A percentile compares a stretch with the other conserved stretches of the same genome.
Evolutionary conservation across 768 basidiomycete genomes (phyloP).

Genomic region (Russula emetica): DNA sequence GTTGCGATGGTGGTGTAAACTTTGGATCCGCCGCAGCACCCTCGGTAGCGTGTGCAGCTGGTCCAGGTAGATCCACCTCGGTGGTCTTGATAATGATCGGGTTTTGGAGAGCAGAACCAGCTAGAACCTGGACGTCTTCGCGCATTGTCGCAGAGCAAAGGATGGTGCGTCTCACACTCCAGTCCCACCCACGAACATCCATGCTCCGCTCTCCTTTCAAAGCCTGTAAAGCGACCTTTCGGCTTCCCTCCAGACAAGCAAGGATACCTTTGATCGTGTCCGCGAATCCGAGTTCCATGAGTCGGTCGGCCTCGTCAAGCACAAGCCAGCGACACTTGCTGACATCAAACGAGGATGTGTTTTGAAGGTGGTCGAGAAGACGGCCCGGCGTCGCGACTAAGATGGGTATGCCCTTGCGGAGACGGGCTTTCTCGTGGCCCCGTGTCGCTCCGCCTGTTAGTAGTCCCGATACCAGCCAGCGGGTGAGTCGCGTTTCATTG

Average conservation of each 20-base stretch:
- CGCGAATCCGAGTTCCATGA: conserved; percentile 98
- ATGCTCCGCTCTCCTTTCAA: conserved; percentile 58
- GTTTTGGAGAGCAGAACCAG: conserved; percentile 71
- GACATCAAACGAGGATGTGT: conserved; percentile 87
- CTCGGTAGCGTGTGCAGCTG: conserved; percentile 30
- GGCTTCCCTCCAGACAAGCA: conserved; percentile 77
- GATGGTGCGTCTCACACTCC: conserved; percentile 75
- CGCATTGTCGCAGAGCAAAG: conserved; percentile 96
- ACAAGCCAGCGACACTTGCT: conserved; percentile 95
- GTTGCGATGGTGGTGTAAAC: conserved; percentile 92
- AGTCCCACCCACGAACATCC: conserved; percentile 85
- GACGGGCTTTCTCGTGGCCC: conserved; percentile 90
- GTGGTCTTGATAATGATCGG: conserved; percentile 83
- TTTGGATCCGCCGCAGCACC: conserved; percentile 40
- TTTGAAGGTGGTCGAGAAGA: conserved; percentile 92
- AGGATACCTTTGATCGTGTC: conserved; percentile 91
- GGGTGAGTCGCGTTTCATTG: conserved; percentile 52
- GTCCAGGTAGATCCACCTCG: conserved; percentile 40
- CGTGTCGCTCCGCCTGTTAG: conserved; percentile 93
- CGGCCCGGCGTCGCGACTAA: conserved; percentile 95
- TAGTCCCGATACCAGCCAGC: conserved; percentile 92
- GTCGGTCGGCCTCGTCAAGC: conserved; percentile 92
- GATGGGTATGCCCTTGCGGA: conserved; percentile 93
- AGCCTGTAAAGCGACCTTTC: conserved; percentile 65
- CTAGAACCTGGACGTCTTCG: conserved; percentile 91